Evolutionary conservation across 2,329 filamentous ascomycete species (phyloP).

Genomic region (Verticillium tricorpus): DNA sequence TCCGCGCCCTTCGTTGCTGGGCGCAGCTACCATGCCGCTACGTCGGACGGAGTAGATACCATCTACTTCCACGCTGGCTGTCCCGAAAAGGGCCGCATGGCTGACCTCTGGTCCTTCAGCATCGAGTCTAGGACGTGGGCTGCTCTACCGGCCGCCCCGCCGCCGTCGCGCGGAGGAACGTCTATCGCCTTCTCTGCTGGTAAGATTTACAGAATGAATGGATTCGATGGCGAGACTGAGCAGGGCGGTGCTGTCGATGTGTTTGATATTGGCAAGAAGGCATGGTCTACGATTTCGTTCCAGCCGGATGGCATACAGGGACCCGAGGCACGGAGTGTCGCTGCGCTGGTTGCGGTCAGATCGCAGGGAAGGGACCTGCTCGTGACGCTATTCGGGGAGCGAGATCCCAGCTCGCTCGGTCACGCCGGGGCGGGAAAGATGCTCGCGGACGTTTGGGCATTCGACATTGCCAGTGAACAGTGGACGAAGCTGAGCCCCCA

Average conservation of each 20-base stretch:
- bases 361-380: slow-evolving; percentile 19
- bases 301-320: slow-evolving; percentile 20
- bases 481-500: slow-evolving; percentile 22
- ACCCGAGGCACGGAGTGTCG: slow-evolving; percentile 26
- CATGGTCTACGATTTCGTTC: slow-evolving; percentile 21
- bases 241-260: slow-evolving; percentile 55
- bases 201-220: slow-evolving; percentile 56
- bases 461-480: slow-evolving; percentile 23
- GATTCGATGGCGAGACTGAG: slow-evolving; percentile 58
- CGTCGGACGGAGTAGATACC: slow-evolving; percentile 31
- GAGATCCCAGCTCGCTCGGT: slow-evolving; percentile 29
- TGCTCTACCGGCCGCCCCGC: slow-evolving; percentile 47
- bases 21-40: slow-evolving; percentile 53
- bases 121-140: slow-evolving; percentile 42
- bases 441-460: slow-evolving; percentile 34
- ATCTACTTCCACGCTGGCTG: slow-evolving; percentile 61
- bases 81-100: slow-evolving; percentile 48
- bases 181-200: slow-evolving; percentile 33
- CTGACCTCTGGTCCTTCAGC: slow-evolving; percentile 58
- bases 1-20: slow-evolving; percentile 32
- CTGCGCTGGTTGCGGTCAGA: slow-evolving; percentile 18
- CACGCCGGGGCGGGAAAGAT: slow-evolving; percentile 36
- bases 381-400: slow-evolving; percentile 34
- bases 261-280: slow-evolving; percentile 16
- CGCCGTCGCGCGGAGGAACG: slow-evolving; percentile 47